phyloP scores from a whole-genome alignment of 148 eudicot genomes.

The Arbutus unedo region DNA sequence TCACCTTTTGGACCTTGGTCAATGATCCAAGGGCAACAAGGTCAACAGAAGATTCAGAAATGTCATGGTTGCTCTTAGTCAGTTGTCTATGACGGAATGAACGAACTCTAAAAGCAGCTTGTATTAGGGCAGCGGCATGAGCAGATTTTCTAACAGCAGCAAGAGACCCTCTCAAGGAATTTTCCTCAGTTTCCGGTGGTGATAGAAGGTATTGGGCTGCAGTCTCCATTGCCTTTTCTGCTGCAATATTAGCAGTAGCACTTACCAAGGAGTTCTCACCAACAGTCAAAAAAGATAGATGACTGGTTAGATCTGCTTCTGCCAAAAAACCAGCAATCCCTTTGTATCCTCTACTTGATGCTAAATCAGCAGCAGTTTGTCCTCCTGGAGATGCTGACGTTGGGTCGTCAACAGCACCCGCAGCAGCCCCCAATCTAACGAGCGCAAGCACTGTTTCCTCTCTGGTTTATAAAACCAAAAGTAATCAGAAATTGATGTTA shows the following conservation, averaged over 20 bases:
- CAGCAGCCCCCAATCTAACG: conserved; percentile 52
- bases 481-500: not conserved
- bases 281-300: conserved; percentile 45
- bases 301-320: conserved; percentile 54
- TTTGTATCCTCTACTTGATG: conserved; percentile 62
- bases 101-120: conserved; percentile 60
- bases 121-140: conserved; percentile 67
- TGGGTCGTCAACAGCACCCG: conserved; percentile 62
- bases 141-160: conserved; percentile 64
- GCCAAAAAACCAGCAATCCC: conserved; percentile 76
- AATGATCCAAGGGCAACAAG: conserved; percentile 47
- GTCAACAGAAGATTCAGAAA: conserved; percentile 39
- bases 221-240: conserved; percentile 32
- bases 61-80: conserved; percentile 27
- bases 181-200: conserved; percentile 33
- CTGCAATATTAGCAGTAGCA: conserved; percentile 17
- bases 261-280: conserved; percentile 30
- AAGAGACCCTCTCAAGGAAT: conserved; percentile 53
- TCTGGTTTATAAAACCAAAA: conserved; percentile 30
- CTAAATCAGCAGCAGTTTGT: conserved; percentile 63
- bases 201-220: conserved; percentile 35
- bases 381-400: conserved; percentile 56
- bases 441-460: conserved; percentile 58
- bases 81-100: conserved; percentile 56
- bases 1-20: conserved; percentile 41